Base-by-base conservation (phyloP, 768 basidiomycete species). In the Podaxis sp. region DNA sequence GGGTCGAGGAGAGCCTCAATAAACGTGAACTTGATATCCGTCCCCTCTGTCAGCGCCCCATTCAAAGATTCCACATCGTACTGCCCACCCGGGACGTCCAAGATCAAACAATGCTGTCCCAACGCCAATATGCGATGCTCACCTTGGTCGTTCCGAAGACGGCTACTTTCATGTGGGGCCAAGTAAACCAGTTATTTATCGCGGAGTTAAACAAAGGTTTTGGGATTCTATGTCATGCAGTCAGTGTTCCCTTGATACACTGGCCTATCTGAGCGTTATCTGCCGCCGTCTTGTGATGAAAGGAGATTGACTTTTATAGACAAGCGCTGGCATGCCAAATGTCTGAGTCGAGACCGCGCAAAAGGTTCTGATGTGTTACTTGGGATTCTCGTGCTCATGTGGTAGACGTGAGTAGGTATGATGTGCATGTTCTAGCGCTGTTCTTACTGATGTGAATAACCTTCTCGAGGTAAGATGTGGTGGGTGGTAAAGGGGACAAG, bases 121-220 rank as follows among this genome's bases (percentile, higher is more conserved):
- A 37, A 36, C 20, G 22, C 7, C 17, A 55, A 41, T 30, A 33
- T 49, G 28, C 3, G 13, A 1, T 36, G 15, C 49, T 15, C 58
- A 77, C 78, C 66, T 74, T 76, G 44, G 74, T 70, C 6, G 76
- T 73, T 57, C 77, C 77, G 68, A 80, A 80, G 30, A 80, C 76
- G 56, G 77, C 77, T 46, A 78, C 71, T 68, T 78, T 80, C 78
- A 80, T 80, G 58, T 20, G 24, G 24, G 12, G 37, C 26, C 38
- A 12, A 20, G 28, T 33, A 33, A 33, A 33, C 30, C 30, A 10
- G 30, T 1, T 33, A 33, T 33, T 33, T 33, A 33, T 33, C 8
- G 10, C 30, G 6, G 53, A 30, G 13, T n/a, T 26, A 13, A 46
- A 48, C 58, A 17, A 7, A n/a, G 44, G 15, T 17, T 46, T 20